Base-by-base conservation (phyloP, 1,284 basidiomycete genomes). In the Apiotrichum gamsii region DNA sequence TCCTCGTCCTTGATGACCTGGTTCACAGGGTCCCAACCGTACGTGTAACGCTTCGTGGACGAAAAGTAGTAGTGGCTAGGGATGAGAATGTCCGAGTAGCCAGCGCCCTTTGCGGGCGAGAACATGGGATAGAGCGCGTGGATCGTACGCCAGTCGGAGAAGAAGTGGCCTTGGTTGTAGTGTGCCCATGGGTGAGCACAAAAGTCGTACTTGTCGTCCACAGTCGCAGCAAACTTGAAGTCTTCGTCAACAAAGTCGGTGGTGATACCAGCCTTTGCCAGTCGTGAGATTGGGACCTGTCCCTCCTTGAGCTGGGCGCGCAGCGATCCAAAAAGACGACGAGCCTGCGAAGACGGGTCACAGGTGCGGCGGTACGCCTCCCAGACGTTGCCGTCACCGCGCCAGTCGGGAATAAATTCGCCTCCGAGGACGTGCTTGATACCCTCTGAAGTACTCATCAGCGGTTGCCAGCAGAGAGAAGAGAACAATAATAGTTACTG, bases 21-120 rank as follows among this genome's bases (percentile, higher is more conserved):
- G 49, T 84, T 83, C 20, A 82, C 76, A 0, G 82, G 75, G 67
- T 95, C 89, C 83, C 86, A 91, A 1, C 85, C 91, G 58, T 95
- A 95, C 1, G 89, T 89, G 64, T 93, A 93, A 49, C 83, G 75
- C 49, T 79, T 76, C 11, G 84, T 88, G 45, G 83, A 83, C 13
- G 83, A 84, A 64, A 87, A 89, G 70, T 96, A 94, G 69, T 95
- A 94, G 69, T 95, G 90, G 57, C 86, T 90, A 0, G 91, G 91
- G 54, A 96, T 90, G 44, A 85, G 77, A 54, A 96, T 90, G 65
- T 96, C 91, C 50, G 81, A 75, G 67, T 85, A 96, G 0, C 91
- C 91, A 23, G 75, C 74, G 0, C 83, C 81, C 63, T 86, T 88
- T 0, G 88, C 87, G 0, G 91, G 90, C 3, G 87, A 91, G 69